phyloP scores from a whole-genome alignment of 2,329 filamentous ascomycete genomes.

The Fusarium torreyae region DNA sequence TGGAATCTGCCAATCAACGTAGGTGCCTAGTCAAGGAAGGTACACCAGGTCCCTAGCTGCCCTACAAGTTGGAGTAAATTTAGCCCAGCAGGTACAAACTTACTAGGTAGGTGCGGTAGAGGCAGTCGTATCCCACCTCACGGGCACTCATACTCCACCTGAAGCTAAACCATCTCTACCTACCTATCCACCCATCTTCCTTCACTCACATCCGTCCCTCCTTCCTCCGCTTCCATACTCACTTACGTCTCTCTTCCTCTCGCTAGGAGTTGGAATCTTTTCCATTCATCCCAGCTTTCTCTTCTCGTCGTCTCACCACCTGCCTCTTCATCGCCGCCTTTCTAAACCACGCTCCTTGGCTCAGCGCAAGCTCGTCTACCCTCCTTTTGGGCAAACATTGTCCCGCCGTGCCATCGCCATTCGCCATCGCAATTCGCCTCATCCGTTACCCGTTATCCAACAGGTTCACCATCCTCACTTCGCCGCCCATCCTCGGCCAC shows the following conservation, averaged over 20 bases:
- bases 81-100: conserved; percentile 41
- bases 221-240: conserved; percentile 43
- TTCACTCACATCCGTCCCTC: conserved; percentile 42
- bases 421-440: conserved; percentile 50
- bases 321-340: conserved; percentile 54
- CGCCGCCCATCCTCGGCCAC: conserved; percentile 45
- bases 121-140: conserved; percentile 38
- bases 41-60: conserved; percentile 25
- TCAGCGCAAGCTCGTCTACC: conserved; percentile 55
- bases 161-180: conserved; percentile 46
- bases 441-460: conserved; percentile 45
- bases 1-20: conserved; percentile 5
- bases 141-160: conserved; percentile 31
- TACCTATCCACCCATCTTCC: conserved; percentile 44
- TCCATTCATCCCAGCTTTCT: conserved; percentile 61
- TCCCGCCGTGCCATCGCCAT: conserved; percentile 52
- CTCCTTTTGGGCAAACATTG: conserved; percentile 58
- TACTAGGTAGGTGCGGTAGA: not conserved
- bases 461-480: conserved; percentile 45
- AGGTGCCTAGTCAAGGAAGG: conserved; percentile 26
- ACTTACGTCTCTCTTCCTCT: conserved; percentile 50
- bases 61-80: conserved; percentile 27
- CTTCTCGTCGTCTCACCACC: conserved; percentile 60
- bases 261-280: conserved; percentile 56
- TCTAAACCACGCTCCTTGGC: conserved; percentile 59